Base-by-base conservation (phyloP, 768 basidiomycete genomes). In the Boletus rex-veris region DNA sequence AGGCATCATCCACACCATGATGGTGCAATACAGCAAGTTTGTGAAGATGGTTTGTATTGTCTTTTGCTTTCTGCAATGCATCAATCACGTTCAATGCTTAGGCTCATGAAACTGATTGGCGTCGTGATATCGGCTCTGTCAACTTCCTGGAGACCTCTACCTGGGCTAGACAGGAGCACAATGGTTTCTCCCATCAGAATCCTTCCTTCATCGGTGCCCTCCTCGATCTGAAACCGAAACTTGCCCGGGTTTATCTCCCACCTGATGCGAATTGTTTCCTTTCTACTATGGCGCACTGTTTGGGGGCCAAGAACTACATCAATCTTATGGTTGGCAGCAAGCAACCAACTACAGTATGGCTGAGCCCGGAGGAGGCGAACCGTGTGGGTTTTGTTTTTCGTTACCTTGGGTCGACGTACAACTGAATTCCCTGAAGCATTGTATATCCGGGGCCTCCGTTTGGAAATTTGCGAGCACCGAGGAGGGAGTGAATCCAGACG, bases 261-360 rank as follows among this genome's bases (percentile, higher is more conserved):
- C 90, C 93, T n/a, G 93, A 96, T 62, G 88, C 90, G 12, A 94
- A 95, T 67, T 88, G 88, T 63, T 84, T 88, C 73, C 73, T 94
- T 57, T 88, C 85, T 35, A 92, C 90, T 21, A 78, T 95, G 51
- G 81, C 87, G 4, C 93, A 95, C 68, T 92, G 90, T 62, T 69
- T 95, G 64, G 73, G 86, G 46, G 84, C 90, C 21, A 91, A 88
- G 75, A 87, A 92, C 70, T 93, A 93, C 56, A 73, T 92, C 49
- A 92, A 93, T 65, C 70, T 92, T 54, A 89, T 97, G 79, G 90
- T 94, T 35, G 92, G 92, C 24, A 89, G 86, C 68, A 95, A 94
- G 73, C 85, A 88, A 49, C 86, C 86, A 4, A 86, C 85, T 5
- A 82, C 86, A 3, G 83, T 86, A n/a, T 92, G 87, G 85, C 67